Conservation (phyloP, 306 rosid genomes). For the Carpinus viminea region DNA sequence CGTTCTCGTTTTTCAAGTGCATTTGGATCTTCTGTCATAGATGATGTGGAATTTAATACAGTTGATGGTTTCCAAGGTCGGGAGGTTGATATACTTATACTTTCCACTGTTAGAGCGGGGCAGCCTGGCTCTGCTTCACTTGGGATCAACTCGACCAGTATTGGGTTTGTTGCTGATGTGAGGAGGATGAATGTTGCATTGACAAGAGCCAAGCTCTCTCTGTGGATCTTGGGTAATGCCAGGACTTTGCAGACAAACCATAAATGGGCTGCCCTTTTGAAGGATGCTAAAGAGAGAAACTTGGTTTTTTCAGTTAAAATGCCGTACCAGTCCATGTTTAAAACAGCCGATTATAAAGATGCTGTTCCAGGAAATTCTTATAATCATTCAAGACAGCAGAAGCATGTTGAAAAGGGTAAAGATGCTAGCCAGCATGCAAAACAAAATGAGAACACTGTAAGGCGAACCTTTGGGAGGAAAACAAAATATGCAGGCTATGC, state of each 20-base stretch:
- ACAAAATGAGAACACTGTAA: constrained; percentile 28
- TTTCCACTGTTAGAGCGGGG: constrained; percentile 94
- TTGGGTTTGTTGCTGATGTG: constrained; percentile 96
- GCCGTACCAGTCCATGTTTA: constrained; percentile 67
- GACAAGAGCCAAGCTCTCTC: constrained; percentile 89
- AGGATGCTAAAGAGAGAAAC: constrained; percentile 82
- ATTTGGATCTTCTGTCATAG: constrained; percentile 69
- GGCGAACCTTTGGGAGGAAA: constrained; percentile 39
- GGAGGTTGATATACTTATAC: constrained; percentile 88
- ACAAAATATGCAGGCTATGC: constrained; percentile 33
- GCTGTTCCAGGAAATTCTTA: constrained; percentile 32
- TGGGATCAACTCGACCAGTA: constrained; percentile 53
- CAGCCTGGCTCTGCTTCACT: constrained; percentile 39
- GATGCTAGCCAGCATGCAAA: constrained; percentile 30
- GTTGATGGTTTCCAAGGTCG: constrained; percentile 99
- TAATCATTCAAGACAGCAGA: constrained; percentile 29
- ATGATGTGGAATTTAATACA: constrained; percentile 77
- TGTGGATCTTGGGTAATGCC: constrained; percentile 91
- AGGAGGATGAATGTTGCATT: constrained; percentile 99
- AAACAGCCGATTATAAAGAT: constrained; percentile 37
- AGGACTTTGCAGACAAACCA: constrained; percentile 77
- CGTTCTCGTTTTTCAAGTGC: constrained; percentile 72
- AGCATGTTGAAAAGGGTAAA: constrained; percentile 43
- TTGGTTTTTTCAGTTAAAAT: constrained; percentile 47
- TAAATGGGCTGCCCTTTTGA: constrained; percentile 86